Base-by-base conservation (phyloP, 2,329 filamentous ascomycete genomes). In the Colletotrichum shisoi region DNA sequence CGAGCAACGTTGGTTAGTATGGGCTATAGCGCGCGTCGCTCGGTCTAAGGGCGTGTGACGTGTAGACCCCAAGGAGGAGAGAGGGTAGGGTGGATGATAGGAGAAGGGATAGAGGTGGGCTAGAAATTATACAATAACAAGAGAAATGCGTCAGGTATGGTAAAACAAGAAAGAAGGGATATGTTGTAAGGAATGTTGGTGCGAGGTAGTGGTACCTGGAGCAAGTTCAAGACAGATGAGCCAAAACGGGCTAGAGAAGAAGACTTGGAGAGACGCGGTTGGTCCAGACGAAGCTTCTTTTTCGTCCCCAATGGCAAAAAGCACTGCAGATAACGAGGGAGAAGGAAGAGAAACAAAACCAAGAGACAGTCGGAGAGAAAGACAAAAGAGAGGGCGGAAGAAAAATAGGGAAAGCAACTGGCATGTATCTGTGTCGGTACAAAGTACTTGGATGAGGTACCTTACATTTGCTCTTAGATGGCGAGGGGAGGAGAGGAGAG, bases 331-430 rank as follows among this genome's bases (percentile, higher is more conserved):
- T 40, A 37, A 24, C 17, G 44, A 37, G 17, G 51, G 34, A 13
- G 48, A 31, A 54, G 46, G 44, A 13, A 40, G 44, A 27, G 54
- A 59, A 63, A 57, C 45, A 63, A 39, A 34, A 54, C 31, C 31
- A 34, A 34, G 31, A 34, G 8, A 34, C 8, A 34, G 31, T 7
- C 7, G 4, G 17, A 34, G 17, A 34, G 46, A 19, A 31, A 17
- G 13, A 21, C 19, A 24, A 42, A 24, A 39, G 42, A 44, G 40
- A 63, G 49, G 42, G 59, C 52, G 59, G 57, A 21, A 39, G 51
- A 58, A 65, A 49, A 63, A 61, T 67, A 62, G 61, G 64, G 64
- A 67, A 64, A 63, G 40, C 54, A 54, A 51, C 7, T 51, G 61
- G 64, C 54, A 67, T 64, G 64, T 67, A 67, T 64, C 52, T 44